phyloP scores from a whole-genome alignment of 2,329 filamentous ascomycete species.

The Erysiphe pulchra region DNA sequence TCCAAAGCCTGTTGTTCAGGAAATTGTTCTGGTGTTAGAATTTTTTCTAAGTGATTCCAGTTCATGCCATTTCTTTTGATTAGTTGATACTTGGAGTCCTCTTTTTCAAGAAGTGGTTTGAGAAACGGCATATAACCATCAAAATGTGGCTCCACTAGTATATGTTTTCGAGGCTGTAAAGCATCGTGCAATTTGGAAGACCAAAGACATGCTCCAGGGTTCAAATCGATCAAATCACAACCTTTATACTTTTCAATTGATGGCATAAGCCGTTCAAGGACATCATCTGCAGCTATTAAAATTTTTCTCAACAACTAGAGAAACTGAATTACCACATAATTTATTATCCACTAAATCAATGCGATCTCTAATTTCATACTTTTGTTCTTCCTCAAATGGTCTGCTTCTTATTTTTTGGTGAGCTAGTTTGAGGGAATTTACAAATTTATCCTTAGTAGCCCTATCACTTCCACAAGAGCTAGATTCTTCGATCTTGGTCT shows the following conservation, averaged over 20 bases:
- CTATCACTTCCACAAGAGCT: background rate
- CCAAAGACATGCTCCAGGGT: conserved; percentile 58
- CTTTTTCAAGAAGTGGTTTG: conserved; percentile 24
- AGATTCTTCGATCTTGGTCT: no score
- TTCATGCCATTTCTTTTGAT: conserved; percentile 31
- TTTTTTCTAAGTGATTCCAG: conserved; percentile 28
- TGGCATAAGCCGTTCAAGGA: conserved; percentile 37
- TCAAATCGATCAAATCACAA: conserved; percentile 69
- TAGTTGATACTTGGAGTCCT: conserved; percentile 22
- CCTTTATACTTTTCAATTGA: conserved; percentile 44
- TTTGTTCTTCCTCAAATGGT: background rate
- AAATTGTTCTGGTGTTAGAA: conserved; percentile 25
- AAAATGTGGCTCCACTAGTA: conserved; percentile 52
- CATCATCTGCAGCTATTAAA: conserved; percentile 8
- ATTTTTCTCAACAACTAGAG: background rate
- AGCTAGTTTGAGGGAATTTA: background rate
- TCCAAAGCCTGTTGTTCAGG: conserved; percentile 23
- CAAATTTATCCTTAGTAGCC: background rate
- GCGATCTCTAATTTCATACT: conserved; percentile 14
- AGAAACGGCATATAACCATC: conserved; percentile 35
- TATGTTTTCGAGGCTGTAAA: conserved; percentile 55
- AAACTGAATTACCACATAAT: conserved; percentile 17
- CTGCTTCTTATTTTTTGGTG: background rate
- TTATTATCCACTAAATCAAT: conserved; percentile 26
- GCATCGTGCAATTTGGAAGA: conserved; percentile 50